Percentiles rank a stretch among this genome's conserved stretches.
These are phyloP conservation scores for Puccinellia tenuiflora DNA, from an alignment of 176 grass and related monocot genomes.

Conservation along the genomic window DNA sequence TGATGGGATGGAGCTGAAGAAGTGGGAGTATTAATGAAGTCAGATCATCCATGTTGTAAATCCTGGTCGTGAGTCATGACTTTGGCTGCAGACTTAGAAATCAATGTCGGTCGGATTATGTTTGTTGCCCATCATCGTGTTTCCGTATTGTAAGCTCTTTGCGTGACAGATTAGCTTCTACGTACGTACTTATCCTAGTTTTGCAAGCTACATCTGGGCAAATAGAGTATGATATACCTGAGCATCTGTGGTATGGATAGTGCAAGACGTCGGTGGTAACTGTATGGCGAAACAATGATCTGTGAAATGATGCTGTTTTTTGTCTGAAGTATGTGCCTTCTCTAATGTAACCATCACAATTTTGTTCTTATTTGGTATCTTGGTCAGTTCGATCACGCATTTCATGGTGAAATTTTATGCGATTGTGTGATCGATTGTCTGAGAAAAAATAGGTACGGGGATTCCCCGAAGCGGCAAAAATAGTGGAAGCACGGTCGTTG, in stretches of 20 bases:
- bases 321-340: neutral
- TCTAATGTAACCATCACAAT: neutral
- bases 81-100: constrained; percentile 16
- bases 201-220: neutral
- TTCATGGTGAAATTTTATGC: neutral
- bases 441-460: neutral
- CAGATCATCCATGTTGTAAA: constrained; percentile 33
- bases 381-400: neutral
- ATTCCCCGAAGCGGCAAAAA: neutral
- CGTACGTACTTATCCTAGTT: constrained; percentile 21
- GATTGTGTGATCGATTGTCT: neutral
- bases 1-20: constrained; percentile 78
- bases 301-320: constrained; percentile 5
- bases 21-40: constrained; percentile 60
- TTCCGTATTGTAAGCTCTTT: constrained; percentile 33
- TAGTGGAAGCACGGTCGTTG: neutral
- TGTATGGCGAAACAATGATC: neutral
- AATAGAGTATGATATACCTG: neutral
- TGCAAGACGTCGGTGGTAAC: neutral
- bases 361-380: neutral
- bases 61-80: neutral
- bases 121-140: neutral
- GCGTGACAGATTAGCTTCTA: constrained; percentile 16
- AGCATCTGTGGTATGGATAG: neutral
- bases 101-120: constrained; percentile 6